Conservation (phyloP, 345 rosid genomes). For the Brassica napus region DNA sequence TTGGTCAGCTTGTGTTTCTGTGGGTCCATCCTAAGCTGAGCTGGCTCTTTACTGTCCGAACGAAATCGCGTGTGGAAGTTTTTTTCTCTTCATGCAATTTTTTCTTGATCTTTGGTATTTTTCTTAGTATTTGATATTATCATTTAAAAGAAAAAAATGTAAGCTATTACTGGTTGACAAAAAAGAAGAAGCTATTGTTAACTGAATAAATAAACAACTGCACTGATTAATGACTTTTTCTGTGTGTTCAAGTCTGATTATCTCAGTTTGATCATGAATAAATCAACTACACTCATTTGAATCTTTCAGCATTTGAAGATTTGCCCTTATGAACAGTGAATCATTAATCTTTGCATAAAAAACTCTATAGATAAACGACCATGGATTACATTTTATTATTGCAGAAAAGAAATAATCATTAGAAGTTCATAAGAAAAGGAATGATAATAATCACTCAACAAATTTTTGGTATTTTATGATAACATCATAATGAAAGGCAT, state of each 20-base stretch:
- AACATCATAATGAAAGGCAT: constrained; percentile 31
- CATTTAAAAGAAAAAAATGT: not conserved
- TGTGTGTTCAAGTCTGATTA: not conserved
- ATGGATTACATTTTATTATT: not conserved
- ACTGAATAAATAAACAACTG: not conserved
- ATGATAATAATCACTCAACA: constrained; percentile 11
- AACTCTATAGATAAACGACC: not conserved
- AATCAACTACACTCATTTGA: not conserved
- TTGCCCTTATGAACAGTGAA: not conserved
- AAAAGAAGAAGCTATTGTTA: not conserved
- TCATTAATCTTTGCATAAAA: not conserved
- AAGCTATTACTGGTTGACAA: not conserved
- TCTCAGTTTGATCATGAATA: not conserved
- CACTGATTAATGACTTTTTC: not conserved
- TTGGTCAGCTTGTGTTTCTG: constrained; percentile 7
- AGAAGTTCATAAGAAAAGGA: constrained; percentile 1
- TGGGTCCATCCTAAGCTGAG: constrained; percentile 5
- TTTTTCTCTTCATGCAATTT: not conserved
- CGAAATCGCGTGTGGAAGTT: constrained; percentile 4
- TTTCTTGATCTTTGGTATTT: not conserved
- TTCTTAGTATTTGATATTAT: not conserved
- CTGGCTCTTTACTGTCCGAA: constrained; percentile 19
- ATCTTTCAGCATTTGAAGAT: constrained; percentile 1
- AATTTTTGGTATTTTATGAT: constrained; percentile 16
- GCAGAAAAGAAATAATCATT: constrained; percentile 15